Base-by-base conservation (phyloP, 108 stramenopile species). In the Cyclotella choctawhatcheeana region DNA sequence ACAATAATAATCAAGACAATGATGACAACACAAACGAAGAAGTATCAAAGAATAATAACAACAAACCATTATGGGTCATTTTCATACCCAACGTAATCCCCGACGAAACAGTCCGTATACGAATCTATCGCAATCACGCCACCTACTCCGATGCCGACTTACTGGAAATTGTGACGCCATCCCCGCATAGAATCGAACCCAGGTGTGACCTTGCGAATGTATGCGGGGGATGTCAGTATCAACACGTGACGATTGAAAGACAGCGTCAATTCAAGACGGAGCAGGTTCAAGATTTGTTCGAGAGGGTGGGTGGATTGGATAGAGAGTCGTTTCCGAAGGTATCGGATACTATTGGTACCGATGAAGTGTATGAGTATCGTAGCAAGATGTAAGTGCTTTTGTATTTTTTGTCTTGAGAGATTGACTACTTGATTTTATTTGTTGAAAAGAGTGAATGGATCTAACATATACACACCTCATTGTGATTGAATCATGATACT, bases 181-280 rank as follows among this genome's bases (percentile, higher is more conserved):
- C 89, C 31, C 73, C 93, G 3, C 79, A 86, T 37, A 86, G 98
- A 1, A 84, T 97, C 1, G 74, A 82, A 44, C 97, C 98, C 7
- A 58, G 56, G 33, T 99, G 98, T 71, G 33, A 83, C 17, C 77
- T 97, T 31, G 91, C 91, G 27, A 84, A 69, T 5, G 71, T 67
- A 12, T 99, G 98, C 76, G 97, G 97, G 40, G 98, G 98, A 54
- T 99, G 98, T 64, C 98, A 99, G 76, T 97, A 95, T 67, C 98
- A 99, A 69, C 98, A 99, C 66, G 84, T 97, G 67, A 69, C 74
- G 7, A 85, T 98, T 18, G 84, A 82, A n/a, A 68, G 79, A 10
- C 98, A 99, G 78, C 71, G 97, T 47, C 48, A 85, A 27, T 97
- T 97, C 96, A 99, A 99, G 77, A 92, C 89, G 32, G 56, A 82